Base-by-base conservation (phyloP, 2,329 filamentous ascomycete species). In the Neocatenulostroma microsporum region DNA sequence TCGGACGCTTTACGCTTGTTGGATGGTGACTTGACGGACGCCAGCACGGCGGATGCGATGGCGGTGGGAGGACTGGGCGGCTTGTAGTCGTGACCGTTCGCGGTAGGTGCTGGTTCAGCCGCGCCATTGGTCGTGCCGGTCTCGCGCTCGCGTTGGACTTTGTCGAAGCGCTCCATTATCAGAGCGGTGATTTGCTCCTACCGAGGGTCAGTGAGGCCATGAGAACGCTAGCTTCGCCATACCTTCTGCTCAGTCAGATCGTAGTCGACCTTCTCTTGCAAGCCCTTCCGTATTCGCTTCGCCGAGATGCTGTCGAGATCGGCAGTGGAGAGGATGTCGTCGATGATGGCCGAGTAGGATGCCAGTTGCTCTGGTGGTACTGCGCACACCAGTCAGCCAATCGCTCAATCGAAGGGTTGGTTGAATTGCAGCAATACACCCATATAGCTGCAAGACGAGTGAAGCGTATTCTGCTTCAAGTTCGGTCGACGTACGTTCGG, bases 271-370 rank as follows among this genome's bases (percentile, higher is more conserved):
- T 62, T 63, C 50, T 73, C 73, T 54, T 80, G 74, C 26, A 81
- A 63, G 19, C 72, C 73, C 57, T 75, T 77, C 46, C 76, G 73
- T 57, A 81, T 79, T 49, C 69, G 68, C 62, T 81, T 81, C 41
- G 75, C 74, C 23, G 77, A 78, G 46, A 81, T 73, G 36, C 74
- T 79, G 45, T 74, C 74, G 20, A 81, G 63, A 50, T 81, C 76
- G 53, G 74, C 75, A 37, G 62, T 62, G 29, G 67, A 67, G 34
- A 81, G 65, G 48, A 81, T 80, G 21, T 66, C 63, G 57, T 81
- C 78, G 49, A 81, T 80, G 55, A 80, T 76, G 49, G 62, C 61
- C 29, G 69, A 64, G 56, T 77, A 59, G 8, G 53, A 42, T n/a
- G 53, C 53, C 12, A 39, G 41, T 38, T 56, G 53, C 40, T 54